Conservation (phyloP, 2,329 filamentous ascomycete genomes). For the Cadophora gregata region DNA sequence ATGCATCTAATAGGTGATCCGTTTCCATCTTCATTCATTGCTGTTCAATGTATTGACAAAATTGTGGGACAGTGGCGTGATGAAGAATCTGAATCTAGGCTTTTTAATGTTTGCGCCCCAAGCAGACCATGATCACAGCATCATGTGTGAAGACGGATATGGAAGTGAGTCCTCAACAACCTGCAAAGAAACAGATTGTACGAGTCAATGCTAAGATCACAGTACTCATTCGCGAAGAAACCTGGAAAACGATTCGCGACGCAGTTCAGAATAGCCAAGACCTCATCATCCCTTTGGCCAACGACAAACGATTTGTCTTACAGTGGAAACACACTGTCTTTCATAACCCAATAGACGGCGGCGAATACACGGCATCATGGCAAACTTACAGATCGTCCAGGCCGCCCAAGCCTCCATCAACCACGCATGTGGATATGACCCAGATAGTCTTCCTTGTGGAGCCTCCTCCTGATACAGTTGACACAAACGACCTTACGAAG, state of each 20-base stretch:
- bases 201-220: not conserved
- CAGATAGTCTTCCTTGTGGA: not conserved
- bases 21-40: too few species aligned
- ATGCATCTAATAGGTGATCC: not conserved
- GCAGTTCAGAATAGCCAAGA: not conserved
- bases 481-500: not conserved
- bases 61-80: not conserved
- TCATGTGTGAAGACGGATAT: not conserved
- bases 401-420: not conserved
- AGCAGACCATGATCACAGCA: not conserved
- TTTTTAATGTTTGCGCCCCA: constrained; percentile 2
- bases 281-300: not conserved
- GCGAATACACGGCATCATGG: not conserved
- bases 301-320: not conserved
- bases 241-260: not conserved
- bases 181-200: too few species aligned
- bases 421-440: not conserved
- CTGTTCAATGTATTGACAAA: not conserved
- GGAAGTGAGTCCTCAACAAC: not conserved
- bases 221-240: not conserved
- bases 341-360: not conserved
- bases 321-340: not conserved
- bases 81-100: not conserved
- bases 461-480: not conserved
- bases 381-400: not conserved